phyloP scores from a whole-genome alignment of 352 stramenopile genomes.

The Ophiocytium majus region DNA sequence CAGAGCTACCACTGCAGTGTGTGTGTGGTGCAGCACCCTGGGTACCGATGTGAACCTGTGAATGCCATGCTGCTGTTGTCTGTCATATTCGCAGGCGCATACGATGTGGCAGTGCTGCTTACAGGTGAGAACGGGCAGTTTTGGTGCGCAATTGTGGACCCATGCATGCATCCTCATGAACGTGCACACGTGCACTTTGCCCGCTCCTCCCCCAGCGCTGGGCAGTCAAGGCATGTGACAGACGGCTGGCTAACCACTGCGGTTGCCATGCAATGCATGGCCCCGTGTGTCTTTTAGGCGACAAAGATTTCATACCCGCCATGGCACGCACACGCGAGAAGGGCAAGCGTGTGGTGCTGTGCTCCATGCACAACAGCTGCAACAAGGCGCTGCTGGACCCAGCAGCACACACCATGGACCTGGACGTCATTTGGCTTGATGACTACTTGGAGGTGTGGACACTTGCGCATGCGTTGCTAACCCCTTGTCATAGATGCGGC shows the following conservation, averaged over 20 bases:
- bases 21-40: too few species aligned
- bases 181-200: too few species aligned
- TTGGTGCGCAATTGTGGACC: too few species aligned
- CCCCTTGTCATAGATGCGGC: constrained; percentile 26
- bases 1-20: too few species aligned
- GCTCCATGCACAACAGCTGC: constrained; percentile 52
- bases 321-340: constrained; percentile 55
- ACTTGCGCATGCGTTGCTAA: not conserved
- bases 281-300: constrained; percentile 35
- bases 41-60: too few species aligned
- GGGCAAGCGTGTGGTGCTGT: constrained; percentile 48
- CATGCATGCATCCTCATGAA: too few species aligned
- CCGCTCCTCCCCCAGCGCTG: too few species aligned
- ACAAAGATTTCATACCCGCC: constrained; percentile 59
- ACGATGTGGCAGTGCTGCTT: constrained; percentile 36
- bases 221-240: too few species aligned
- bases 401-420: constrained; percentile 45
- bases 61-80: too few species aligned
- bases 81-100: constrained; percentile 8
- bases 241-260: too few species aligned
- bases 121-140: too few species aligned
- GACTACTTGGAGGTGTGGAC: constrained; percentile 46
- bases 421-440: constrained; percentile 58
- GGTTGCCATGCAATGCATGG: too few species aligned
- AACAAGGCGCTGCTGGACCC: constrained; percentile 45